phyloP scores from a whole-genome alignment of 768 basidiomycete genomes.

The Leccinum incarnatum region DNA sequence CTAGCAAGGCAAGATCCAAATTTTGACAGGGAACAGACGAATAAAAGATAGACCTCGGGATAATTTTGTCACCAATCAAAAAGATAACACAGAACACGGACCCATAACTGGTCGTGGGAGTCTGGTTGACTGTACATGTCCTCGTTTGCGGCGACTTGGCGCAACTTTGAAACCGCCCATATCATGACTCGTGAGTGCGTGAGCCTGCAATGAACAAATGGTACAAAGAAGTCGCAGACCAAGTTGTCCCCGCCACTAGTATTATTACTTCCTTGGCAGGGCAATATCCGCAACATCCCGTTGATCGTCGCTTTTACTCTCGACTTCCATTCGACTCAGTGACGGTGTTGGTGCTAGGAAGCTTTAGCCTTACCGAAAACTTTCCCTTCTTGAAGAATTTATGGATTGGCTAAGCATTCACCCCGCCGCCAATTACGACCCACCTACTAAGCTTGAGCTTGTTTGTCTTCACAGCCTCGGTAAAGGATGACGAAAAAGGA shows the following conservation, averaged over 20 bases:
- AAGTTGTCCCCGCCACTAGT: neutral
- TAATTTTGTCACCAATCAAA: constrained; percentile 18
- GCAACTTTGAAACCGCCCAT: neutral
- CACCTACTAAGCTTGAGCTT: too few relatives aligned
- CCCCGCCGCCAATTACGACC: neutral
- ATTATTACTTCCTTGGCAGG: neutral
- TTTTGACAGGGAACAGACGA: constrained; percentile 10
- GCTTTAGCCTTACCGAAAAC: neutral
- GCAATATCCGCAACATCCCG: neutral
- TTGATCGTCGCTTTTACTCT: neutral
- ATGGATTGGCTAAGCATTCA: neutral
- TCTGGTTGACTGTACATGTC: neutral
- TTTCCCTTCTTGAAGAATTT: neutral
- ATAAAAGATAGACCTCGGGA: constrained; percentile 10
- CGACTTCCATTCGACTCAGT: neutral
- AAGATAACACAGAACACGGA: constrained; percentile 14
- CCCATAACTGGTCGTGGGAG: constrained; percentile 24
- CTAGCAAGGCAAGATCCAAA: constrained; percentile 7
- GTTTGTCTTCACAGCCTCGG: neutral
- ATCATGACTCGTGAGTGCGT: constrained; percentile 3
- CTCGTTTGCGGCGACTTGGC: constrained; percentile 8
- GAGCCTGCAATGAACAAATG: constrained; percentile 1
- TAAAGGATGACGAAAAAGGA: neutral
- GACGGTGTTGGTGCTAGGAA: neutral
- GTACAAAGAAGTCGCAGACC: neutral